Conservation (phyloP, 768 basidiomycete species). For the Boletus fagicola region DNA sequence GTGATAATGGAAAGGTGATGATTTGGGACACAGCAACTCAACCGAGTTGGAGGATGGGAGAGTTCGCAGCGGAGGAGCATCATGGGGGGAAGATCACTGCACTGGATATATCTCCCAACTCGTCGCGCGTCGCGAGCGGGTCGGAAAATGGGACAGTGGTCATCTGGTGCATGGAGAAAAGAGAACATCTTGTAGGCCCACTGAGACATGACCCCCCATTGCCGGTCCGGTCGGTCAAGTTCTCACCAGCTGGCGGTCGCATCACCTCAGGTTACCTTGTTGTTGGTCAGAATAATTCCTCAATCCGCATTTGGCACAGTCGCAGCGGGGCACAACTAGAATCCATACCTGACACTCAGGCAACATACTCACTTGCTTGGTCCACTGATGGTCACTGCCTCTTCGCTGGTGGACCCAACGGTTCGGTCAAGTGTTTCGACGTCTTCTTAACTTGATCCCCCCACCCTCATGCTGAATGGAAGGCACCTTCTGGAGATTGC, state of each 20-base stretch:
- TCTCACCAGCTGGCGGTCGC: slow-evolving; percentile 13
- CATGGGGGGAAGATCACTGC: slow-evolving; percentile 1
- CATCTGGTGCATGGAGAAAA: slow-evolving; percentile 3
- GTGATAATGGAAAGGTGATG: not conserved
- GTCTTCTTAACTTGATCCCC: not conserved
- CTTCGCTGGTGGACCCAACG: slow-evolving; percentile 11
- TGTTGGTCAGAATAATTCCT: not conserved
- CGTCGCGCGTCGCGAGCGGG: not conserved
- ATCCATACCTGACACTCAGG: not conserved
- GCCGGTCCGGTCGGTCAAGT: slow-evolving; percentile 16
- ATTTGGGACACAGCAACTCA: slow-evolving; percentile 1
- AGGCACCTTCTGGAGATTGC: not conserved
- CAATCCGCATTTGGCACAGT: slow-evolving; percentile 14
- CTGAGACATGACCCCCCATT: not conserved
- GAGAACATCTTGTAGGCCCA: slow-evolving; percentile 1
- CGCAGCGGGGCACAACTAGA: slow-evolving; percentile 2
- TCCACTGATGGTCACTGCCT: slow-evolving; percentile 14
- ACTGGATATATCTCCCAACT: slow-evolving; percentile 10
- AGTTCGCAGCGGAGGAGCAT: not conserved
- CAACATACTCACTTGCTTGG: slow-evolving; percentile 17
- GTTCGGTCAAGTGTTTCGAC: slow-evolving; percentile 14
- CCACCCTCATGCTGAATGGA: not conserved
- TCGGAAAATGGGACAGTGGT: slow-evolving; percentile 3
- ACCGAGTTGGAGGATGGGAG: not conserved
- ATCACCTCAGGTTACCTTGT: slow-evolving; percentile 7